phyloP scores from a whole-genome alignment of 2,329 filamentous ascomycete genomes.

The Neonectria hederae region DNA sequence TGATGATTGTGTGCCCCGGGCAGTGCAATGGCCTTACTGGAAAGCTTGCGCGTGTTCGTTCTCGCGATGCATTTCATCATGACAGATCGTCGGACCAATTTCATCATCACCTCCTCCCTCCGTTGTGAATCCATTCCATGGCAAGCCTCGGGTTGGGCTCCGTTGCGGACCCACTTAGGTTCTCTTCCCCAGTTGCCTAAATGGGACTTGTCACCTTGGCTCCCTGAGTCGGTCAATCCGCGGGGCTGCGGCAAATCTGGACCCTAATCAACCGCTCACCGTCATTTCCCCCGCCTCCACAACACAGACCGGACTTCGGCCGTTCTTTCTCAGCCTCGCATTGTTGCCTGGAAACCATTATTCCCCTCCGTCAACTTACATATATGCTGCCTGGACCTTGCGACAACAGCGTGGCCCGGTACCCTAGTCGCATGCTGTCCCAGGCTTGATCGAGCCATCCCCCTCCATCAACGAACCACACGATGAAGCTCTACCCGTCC shows the following conservation, averaged over 20 bases:
- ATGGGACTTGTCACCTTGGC: constrained; percentile 28
- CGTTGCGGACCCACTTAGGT: constrained; percentile 30
- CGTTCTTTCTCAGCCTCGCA: constrained; percentile 24
- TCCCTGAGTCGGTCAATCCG: constrained; percentile 21
- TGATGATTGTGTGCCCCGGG: not conserved
- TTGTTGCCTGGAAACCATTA: constrained; percentile 20
- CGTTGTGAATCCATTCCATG: constrained; percentile 16
- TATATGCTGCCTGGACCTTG: constrained; percentile 24
- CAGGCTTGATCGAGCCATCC: constrained; percentile 35
- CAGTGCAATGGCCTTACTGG: not conserved
- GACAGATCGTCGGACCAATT: constrained; percentile 4
- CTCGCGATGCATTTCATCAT: constrained; percentile 7
- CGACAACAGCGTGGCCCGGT: constrained; percentile 25
- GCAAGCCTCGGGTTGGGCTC: constrained; percentile 29
- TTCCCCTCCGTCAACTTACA: constrained; percentile 23
- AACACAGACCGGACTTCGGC: constrained; percentile 20
- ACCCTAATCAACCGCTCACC: constrained; percentile 23
- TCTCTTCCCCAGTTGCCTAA: constrained; percentile 30
- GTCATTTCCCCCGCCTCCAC: constrained; percentile 35
- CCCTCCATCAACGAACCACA: constrained; percentile 21
- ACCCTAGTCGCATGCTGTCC: constrained; percentile 20
- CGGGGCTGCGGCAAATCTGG: constrained; percentile 21
- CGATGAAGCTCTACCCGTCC: constrained; percentile 69
- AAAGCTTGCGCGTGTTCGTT: not conserved
- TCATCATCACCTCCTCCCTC: constrained; percentile 5